Evolutionary conservation across 2,329 filamentous ascomycete species (phyloP).

Genomic region (Paraphaeosphaeria minitans): DNA sequence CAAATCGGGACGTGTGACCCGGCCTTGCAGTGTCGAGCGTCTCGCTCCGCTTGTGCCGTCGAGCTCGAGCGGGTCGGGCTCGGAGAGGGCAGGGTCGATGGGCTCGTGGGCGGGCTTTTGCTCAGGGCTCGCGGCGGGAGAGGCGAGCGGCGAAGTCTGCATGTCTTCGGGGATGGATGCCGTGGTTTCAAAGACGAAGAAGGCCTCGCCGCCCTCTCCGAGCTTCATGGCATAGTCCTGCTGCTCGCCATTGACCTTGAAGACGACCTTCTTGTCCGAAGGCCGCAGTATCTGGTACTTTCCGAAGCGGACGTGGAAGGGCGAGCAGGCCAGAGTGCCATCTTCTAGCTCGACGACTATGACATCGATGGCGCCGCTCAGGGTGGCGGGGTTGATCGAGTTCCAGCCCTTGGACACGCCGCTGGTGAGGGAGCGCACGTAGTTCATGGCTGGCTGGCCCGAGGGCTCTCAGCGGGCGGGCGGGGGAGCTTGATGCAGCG

Average conservation of each 20-base stretch:
- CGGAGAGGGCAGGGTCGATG: slow-evolving; percentile 60
- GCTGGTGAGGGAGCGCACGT: slow-evolving; percentile 93
- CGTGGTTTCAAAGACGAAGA: slow-evolving; percentile 97
- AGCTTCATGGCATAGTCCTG: slow-evolving; percentile 98
- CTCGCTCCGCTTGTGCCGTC: slow-evolving; percentile 50
- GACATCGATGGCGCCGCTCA: slow-evolving; percentile 97
- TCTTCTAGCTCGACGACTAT: slow-evolving; percentile 98
- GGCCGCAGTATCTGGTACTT: slow-evolving; percentile 96
- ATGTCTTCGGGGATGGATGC: slow-evolving; percentile 89
- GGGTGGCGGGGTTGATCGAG: slow-evolving; percentile 95
- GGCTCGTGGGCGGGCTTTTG: slow-evolving; percentile 57
- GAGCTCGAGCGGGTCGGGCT: slow-evolving; percentile 73
- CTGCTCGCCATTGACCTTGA: slow-evolving; percentile 88
- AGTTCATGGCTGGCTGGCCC: slow-evolving; percentile 71
- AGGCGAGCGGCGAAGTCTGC: slow-evolving; percentile 93
- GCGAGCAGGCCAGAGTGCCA: slow-evolving; percentile 84
- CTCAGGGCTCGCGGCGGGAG: slow-evolving; percentile 81
- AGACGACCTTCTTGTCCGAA: slow-evolving; percentile 98
- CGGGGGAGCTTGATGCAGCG: not conserved
- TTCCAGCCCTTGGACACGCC: slow-evolving; percentile 99
- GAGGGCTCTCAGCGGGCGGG: slow-evolving; percentile 9
- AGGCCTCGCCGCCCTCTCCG: slow-evolving; percentile 94
- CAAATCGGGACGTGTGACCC: slow-evolving; percentile 30
- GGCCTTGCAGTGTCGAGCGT: slow-evolving; percentile 39
- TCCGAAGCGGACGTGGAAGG: slow-evolving; percentile 97